Conservation (phyloP, 2,329 filamentous ascomycete species). For the Xylaria multiplex region DNA sequence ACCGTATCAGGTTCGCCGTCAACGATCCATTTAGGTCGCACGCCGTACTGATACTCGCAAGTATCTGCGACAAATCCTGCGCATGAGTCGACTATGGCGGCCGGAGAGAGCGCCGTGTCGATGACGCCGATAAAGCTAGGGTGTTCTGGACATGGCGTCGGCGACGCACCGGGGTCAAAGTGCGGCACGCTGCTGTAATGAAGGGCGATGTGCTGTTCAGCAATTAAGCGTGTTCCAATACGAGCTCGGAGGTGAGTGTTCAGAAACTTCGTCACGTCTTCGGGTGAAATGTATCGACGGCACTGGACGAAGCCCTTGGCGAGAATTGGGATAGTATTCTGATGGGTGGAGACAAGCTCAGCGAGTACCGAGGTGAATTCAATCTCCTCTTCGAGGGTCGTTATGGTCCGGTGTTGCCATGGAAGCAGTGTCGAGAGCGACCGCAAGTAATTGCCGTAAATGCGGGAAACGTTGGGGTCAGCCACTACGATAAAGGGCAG, state of each 20-base stretch:
- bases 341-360: slow-evolving; percentile 93
- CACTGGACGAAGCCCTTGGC: slow-evolving; percentile 94
- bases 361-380: slow-evolving; percentile 92
- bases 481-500: slow-evolving; percentile 97
- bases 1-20: slow-evolving; percentile 87
- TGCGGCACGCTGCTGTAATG: slow-evolving; percentile 79
- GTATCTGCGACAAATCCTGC: slow-evolving; percentile 94
- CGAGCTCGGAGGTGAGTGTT: slow-evolving; percentile 93
- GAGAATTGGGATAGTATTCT: slow-evolving; percentile 92
- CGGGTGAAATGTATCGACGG: slow-evolving; percentile 83
- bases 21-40: slow-evolving; percentile 81
- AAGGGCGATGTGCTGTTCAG: slow-evolving; percentile 94
- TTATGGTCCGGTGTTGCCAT: slow-evolving; percentile 75
- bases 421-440: slow-evolving; percentile 90
- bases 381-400: slow-evolving; percentile 85
- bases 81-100: slow-evolving; percentile 82
- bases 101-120: slow-evolving; percentile 86
- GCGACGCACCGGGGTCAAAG: slow-evolving; percentile 63
- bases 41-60: slow-evolving; percentile 94
- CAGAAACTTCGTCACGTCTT: slow-evolving; percentile 88
- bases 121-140: slow-evolving; percentile 91
- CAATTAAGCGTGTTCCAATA: slow-evolving; percentile 92
- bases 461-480: slow-evolving; percentile 93
- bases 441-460: slow-evolving; percentile 96
- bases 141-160: slow-evolving; percentile 61